Evolutionary conservation across 352 stramenopile species (phyloP).

Genomic region (Phytophthora pinifolia): DNA sequence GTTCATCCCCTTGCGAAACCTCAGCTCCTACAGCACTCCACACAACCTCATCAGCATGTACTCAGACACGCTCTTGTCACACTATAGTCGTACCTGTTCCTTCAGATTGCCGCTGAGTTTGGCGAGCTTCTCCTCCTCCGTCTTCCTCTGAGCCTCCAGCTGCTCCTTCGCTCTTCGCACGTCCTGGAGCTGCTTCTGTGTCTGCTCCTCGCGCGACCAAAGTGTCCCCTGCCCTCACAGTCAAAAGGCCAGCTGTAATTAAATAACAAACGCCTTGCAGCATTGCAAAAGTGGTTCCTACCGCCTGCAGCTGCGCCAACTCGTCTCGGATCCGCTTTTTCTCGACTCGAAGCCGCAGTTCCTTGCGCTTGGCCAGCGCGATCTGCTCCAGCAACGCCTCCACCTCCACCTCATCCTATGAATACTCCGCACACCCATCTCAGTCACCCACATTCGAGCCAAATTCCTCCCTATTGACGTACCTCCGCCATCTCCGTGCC

Average conservation of each 20-base stretch:
- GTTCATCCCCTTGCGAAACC: conserved; percentile 23
- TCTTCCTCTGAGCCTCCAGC: conserved; percentile 31
- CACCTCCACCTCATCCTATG: conserved; percentile 46
- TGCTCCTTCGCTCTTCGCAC: conserved; percentile 38
- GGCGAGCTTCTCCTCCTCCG: conserved; percentile 34
- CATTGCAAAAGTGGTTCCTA: conserved; percentile 11
- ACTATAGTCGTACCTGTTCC: conserved; percentile 20
- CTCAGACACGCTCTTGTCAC: conserved; percentile 1
- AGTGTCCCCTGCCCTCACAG: conserved; percentile 33
- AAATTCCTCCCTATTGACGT: background rate
- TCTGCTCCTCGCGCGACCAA: conserved; percentile 49
- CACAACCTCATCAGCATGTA: background rate
- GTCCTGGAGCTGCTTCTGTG: conserved; percentile 41
- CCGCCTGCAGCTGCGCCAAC: conserved; percentile 45
- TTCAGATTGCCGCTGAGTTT: conserved; percentile 37
- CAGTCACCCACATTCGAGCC: background rate
- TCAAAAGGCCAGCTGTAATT: background rate
- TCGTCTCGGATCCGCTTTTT: conserved; percentile 66
- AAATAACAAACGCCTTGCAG: no score
- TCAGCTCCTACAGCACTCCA: conserved; percentile 29
- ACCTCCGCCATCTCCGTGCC: conserved; percentile 14
- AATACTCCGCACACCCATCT: background rate
- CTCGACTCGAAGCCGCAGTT: conserved; percentile 64
- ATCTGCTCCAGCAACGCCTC: conserved; percentile 61
- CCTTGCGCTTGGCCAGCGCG: conserved; percentile 52